A percentile compares a stretch with the other conserved stretches of the same genome.
Evolutionary conservation across 768 basidiomycete species (phyloP).

Genomic region (Clitopilus passeckerianus): DNA sequence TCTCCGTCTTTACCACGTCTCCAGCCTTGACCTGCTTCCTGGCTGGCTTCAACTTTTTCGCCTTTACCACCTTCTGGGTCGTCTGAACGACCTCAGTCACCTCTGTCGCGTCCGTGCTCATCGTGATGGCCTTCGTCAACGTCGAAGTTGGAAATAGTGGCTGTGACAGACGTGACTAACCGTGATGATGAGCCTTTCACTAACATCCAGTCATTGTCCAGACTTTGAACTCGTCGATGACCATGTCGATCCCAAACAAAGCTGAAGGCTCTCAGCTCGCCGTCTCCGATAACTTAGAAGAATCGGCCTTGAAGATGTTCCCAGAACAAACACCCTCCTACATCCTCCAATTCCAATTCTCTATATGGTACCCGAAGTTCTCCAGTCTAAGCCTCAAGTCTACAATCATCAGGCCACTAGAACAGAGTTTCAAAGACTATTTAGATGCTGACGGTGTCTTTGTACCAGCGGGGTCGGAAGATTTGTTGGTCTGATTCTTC

Average conservation of each 20-base stretch:
- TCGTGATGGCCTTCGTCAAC: background rate
- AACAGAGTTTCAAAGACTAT: constrained; percentile 60
- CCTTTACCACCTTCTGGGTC: constrained; percentile 4
- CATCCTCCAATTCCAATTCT: constrained; percentile 75
- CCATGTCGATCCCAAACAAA: background rate
- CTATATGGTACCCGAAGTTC: constrained; percentile 79
- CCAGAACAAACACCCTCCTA: constrained; percentile 46
- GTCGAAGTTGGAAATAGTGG: background rate
- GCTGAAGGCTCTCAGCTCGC: background rate
- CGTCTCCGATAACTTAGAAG: too few relatives aligned
- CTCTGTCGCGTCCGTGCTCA: background rate
- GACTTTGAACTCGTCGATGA: background rate
- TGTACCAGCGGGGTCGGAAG: constrained; percentile 77
- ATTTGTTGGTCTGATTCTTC: constrained; percentile 44
- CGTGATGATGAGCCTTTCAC: background rate
- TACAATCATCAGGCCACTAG: constrained; percentile 67
- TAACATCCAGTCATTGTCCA: too few relatives aligned
- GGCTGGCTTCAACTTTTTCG: constrained; percentile 85
- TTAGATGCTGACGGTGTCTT: constrained; percentile 82
- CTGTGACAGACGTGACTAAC: background rate
- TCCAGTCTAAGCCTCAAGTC: constrained; percentile 62
- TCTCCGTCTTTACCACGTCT: constrained; percentile 85
- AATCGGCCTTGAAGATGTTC: constrained; percentile 30
- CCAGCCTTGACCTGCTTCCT: constrained; percentile 89
- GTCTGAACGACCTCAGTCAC: background rate